Evolutionary conservation across 805 yeast genomes (phyloP).

Genomic region (Ogataea paradorogensis): DNA sequence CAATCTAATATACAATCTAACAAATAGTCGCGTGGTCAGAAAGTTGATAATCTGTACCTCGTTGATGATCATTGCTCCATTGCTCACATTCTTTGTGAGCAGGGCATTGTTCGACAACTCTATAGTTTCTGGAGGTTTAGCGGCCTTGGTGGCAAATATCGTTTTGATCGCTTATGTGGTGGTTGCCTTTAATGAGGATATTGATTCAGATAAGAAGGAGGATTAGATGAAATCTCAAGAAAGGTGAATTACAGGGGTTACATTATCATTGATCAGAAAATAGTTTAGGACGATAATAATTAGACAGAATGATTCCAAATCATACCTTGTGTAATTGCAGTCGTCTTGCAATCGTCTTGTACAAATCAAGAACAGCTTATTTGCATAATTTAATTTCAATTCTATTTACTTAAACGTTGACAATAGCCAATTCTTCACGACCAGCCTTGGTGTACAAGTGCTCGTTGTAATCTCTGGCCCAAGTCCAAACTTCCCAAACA

Average conservation of each 20-base stretch:
- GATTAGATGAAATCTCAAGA: slow-evolving; percentile 5
- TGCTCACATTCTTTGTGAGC: slow-evolving; percentile 54
- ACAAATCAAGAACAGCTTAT: too few species aligned
- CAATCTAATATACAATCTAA: neutral
- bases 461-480: slow-evolving; percentile 87
- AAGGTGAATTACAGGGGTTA: too few species aligned
- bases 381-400: neutral
- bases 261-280: too few species aligned
- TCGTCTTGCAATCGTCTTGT: too few species aligned
- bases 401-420: slow-evolving; percentile 30
- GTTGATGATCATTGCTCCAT: slow-evolving; percentile 70
- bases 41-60: slow-evolving; percentile 73
- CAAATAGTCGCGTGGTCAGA: slow-evolving; percentile 53
- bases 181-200: slow-evolving; percentile 70
- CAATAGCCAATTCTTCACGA: slow-evolving; percentile 85
- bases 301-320: too few species aligned
- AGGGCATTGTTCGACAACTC: slow-evolving; percentile 43
- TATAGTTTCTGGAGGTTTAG: slow-evolving; percentile 72
- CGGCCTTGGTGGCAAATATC: slow-evolving; percentile 71
- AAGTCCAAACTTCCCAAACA: slow-evolving; percentile 84
- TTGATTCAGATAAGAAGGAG: slow-evolving; percentile 36
- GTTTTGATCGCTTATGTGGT: slow-evolving; percentile 71
- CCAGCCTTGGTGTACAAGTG: slow-evolving; percentile 97
- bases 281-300: too few species aligned
- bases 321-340: too few species aligned